These are phyloP conservation scores for Malus sieversii DNA, from an alignment of 306 rosid species.

Conservation along the genomic window DNA sequence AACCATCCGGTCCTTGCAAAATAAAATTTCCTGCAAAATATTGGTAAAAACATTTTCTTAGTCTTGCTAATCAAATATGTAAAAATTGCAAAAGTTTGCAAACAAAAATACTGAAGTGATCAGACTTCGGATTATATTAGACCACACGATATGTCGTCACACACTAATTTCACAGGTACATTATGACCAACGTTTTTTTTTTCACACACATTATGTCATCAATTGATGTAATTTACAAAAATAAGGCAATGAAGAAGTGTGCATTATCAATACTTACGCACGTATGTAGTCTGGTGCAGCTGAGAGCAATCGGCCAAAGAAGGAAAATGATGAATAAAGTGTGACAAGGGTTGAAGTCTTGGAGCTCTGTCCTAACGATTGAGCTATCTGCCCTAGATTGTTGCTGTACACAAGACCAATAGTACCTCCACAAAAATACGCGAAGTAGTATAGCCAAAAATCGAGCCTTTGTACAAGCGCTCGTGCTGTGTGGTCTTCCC, in stretches of 20 bases:
- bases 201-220: background rate
- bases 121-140: background rate
- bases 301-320: constrained; percentile 93
- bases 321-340: constrained; percentile 80
- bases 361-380: constrained; percentile 61
- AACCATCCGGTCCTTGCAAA: constrained; percentile 98
- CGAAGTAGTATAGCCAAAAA: constrained; percentile 81
- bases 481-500: constrained; percentile 71
- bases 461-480: constrained; percentile 50
- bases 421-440: constrained; percentile 92
- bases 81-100: background rate
- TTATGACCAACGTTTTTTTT: background rate
- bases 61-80: background rate
- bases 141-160: background rate
- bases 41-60: background rate
- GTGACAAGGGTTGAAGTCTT: constrained; percentile 58
- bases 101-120: background rate
- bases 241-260: background rate
- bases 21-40: constrained; percentile 60
- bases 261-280: constrained; percentile 37
- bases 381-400: constrained; percentile 92
- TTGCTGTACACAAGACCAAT: constrained; percentile 95
- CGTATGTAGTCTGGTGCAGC: constrained; percentile 84
- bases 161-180: background rate
- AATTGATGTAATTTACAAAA: background rate